A percentile compares a stretch with the other conserved stretches of the same genome.
Conservation (phyloP, 352 stramenopile genomes). For the Pythium monospermum region DNA sequence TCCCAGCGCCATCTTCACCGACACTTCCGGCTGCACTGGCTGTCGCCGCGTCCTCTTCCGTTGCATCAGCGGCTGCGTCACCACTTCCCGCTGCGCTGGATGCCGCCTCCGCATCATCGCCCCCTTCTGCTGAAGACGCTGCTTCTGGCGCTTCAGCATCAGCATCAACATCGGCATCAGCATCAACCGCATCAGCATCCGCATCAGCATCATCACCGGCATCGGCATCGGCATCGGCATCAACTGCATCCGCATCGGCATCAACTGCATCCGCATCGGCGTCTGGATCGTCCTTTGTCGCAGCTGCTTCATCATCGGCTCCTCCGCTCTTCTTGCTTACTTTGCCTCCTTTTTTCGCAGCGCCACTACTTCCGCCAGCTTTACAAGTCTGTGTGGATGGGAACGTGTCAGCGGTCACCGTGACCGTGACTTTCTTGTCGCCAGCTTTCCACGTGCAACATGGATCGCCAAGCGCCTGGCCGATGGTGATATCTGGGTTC, state of each 20-base stretch:
- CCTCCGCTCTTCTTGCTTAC: too few species aligned
- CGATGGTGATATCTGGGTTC: neutral
- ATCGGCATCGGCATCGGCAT: neutral
- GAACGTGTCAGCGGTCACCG: neutral
- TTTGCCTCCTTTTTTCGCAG: neutral
- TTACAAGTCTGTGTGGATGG: neutral
- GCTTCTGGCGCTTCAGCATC: too few species aligned
- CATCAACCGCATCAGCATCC: neutral
- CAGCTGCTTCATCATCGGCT: too few species aligned
- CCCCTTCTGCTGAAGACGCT: too few species aligned
- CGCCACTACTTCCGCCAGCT: neutral
- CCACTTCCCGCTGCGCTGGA: neutral
- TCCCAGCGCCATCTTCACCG: neutral
- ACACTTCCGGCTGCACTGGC: neutral
- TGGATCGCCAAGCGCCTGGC: neutral
- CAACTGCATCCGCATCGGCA: neutral
- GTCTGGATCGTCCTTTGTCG: too few species aligned
- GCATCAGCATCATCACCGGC: neutral
- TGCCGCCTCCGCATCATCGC: too few species aligned
- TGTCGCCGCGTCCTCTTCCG: neutral
- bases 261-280: too few species aligned
- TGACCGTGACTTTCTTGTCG: neutral
- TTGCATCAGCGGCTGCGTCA: neutral
- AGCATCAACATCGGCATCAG: neutral
- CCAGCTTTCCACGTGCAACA: conserved; percentile 4